Evolutionary conservation across 1,284 basidiomycete species (phyloP).

Genomic region (Leccinum griseonigrum): DNA sequence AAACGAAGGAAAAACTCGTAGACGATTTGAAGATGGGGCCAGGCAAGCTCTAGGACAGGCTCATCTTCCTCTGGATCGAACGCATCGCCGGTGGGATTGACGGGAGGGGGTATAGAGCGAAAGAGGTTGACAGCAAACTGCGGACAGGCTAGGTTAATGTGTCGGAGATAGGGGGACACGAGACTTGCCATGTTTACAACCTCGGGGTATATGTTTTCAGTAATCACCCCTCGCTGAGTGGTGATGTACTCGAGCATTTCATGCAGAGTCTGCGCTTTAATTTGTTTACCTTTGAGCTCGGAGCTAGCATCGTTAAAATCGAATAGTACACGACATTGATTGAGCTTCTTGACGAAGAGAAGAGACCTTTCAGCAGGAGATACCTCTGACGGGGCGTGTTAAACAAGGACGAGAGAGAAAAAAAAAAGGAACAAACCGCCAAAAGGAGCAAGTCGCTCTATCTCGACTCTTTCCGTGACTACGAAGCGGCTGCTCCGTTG

Average conservation of each 20-base stretch:
- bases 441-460: slow-evolving; percentile 94
- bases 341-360: slow-evolving; percentile 92
- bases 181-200: slow-evolving; percentile 91
- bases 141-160: slow-evolving; percentile 7
- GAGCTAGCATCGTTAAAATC: slow-evolving; percentile 98
- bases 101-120: slow-evolving; percentile 98
- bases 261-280: slow-evolving; percentile 96
- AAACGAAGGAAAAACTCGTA: slow-evolving; percentile 99
- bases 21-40: slow-evolving; percentile 99
- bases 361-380: slow-evolving; percentile 85
- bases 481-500: slow-evolving; percentile 96
- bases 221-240: slow-evolving; percentile 94
- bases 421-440: slow-evolving; percentile 51
- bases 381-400: slow-evolving; percentile 63
- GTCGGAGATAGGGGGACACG: slow-evolving; percentile 8
- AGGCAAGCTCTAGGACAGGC: slow-evolving; percentile 97
- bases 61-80: slow-evolving; percentile 99
- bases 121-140: slow-evolving; percentile 98
- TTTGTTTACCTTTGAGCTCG: slow-evolving; percentile 96
- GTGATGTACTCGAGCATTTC: slow-evolving; percentile 99
- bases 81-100: slow-evolving; percentile 96
- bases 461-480: slow-evolving; percentile 93
- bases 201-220: slow-evolving; percentile 97
- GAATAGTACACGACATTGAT: slow-evolving; percentile 96
- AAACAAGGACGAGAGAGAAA: not conserved